phyloP scores from a whole-genome alignment of 345 rosid genomes.

The Rubroshorea leprosula region DNA sequence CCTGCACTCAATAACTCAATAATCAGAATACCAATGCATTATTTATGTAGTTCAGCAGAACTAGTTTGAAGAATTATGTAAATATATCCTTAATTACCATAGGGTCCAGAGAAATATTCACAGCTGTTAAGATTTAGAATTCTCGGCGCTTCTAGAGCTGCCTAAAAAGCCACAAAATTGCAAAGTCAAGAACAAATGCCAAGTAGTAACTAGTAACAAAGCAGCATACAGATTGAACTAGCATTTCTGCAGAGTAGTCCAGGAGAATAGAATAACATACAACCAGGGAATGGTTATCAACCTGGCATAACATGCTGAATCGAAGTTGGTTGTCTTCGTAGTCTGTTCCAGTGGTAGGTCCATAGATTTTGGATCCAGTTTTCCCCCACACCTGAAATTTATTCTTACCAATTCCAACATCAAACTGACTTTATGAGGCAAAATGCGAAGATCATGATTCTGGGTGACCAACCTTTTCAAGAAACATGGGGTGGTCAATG shows the following conservation, averaged over 20 bases:
- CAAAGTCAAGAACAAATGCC: background rate
- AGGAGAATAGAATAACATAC: background rate
- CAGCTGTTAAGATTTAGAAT: conserved; percentile 27
- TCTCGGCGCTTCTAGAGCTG: conserved; percentile 31
- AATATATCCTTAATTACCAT: conserved; percentile 9
- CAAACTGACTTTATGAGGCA: too few species aligned
- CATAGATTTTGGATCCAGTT: conserved; percentile 28
- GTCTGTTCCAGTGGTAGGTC: conserved; percentile 22
- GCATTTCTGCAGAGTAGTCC: background rate
- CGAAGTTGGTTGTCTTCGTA: conserved; percentile 29
- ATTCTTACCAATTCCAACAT: background rate
- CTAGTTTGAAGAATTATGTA: background rate
- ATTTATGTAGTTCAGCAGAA: background rate
- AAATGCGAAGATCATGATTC: background rate
- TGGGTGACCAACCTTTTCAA: conserved; percentile 14
- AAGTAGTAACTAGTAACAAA: background rate
- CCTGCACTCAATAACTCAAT: conserved; percentile 50
- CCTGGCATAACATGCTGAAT: conserved; percentile 26
- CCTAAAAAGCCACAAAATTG: conserved; percentile 11
- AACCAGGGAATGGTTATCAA: background rate
- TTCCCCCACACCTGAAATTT: conserved; percentile 31
- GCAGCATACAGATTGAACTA: too few species aligned
- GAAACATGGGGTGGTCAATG: conserved; percentile 32
- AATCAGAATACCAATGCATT: background rate
- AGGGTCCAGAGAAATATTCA: conserved; percentile 23